Conservation (phyloP, 2,329 filamentous ascomycete species). For the Cadophora sp. region DNA sequence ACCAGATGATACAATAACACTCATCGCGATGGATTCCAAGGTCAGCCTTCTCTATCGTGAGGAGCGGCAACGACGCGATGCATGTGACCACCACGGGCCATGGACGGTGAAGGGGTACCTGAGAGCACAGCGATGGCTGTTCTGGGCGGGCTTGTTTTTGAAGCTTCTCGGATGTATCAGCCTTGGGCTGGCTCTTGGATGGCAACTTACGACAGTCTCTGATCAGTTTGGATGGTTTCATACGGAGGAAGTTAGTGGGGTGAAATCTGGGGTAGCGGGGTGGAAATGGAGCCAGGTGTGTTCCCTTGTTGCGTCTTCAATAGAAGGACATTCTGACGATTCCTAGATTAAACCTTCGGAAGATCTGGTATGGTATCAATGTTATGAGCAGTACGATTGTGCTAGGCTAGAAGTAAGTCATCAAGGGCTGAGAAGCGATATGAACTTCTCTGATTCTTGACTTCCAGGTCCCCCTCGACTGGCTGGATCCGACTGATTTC, state of each 20-base stretch:
- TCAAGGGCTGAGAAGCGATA: background rate
- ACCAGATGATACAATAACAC: background rate
- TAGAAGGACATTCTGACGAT: background rate
- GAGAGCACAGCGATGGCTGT: background rate
- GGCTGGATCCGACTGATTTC: slow-evolving; percentile 34
- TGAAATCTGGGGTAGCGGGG: slow-evolving; percentile 10
- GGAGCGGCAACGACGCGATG: background rate
- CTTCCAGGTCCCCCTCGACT: slow-evolving; percentile 36
- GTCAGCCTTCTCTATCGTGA: background rate
- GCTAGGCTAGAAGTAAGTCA: slow-evolving; percentile 36
- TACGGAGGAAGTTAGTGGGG: background rate
- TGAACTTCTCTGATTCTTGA: background rate
- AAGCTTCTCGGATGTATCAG: background rate
- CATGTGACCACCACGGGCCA: background rate
- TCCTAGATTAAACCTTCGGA: slow-evolving; percentile 23
- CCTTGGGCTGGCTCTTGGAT: background rate
- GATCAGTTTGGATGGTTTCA: background rate
- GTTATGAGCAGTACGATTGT: slow-evolving; percentile 38
- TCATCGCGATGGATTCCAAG: background rate
- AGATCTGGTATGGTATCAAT: slow-evolving; percentile 38
- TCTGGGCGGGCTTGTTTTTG: background rate
- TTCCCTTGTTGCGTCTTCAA: background rate
- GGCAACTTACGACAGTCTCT: background rate
- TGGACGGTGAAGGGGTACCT: background rate
- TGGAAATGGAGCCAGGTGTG: slow-evolving; percentile 23